Conservation (phyloP, 371 early-diverging fungal species). For the Apophysomyces elegans region DNA sequence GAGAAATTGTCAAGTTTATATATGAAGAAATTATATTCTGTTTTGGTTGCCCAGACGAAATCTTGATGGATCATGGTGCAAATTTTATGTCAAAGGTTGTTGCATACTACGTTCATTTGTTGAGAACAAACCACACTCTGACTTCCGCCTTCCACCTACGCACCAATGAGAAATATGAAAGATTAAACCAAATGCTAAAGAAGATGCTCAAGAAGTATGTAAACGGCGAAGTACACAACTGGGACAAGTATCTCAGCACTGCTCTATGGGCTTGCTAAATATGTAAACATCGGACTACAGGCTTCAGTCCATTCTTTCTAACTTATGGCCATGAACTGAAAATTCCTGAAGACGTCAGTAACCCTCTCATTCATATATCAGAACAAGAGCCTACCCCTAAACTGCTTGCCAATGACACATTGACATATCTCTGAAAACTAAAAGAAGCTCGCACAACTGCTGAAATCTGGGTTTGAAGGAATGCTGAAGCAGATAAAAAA, state of each 20-base stretch:
- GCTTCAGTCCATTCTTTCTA: conserved; percentile 12
- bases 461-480: conserved; percentile 12
- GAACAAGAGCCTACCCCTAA: too few species aligned
- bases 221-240: conserved; percentile 18
- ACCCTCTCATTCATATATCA: too few species aligned
- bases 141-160: conserved; percentile 19
- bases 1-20: conserved; percentile 36
- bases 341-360: conserved; percentile 6
- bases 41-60: not conserved
- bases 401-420: too few species aligned
- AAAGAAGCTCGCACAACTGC: conserved; percentile 22
- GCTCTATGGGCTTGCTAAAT: conserved; percentile 16
- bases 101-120: not conserved
- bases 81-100: conserved; percentile 14
- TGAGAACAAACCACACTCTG: not conserved
- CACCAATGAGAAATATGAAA: conserved; percentile 24
- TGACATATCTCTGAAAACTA: too few species aligned
- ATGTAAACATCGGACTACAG: conserved; percentile 9
- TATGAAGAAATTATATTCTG: conserved; percentile 31
- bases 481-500: conserved; percentile 23
- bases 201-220: conserved; percentile 25
- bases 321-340: conserved; percentile 7
- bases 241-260: conserved; percentile 18
- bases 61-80: not conserved
- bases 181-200: conserved; percentile 14